Evolutionary conservation across 2,329 filamentous ascomycete species (phyloP), one percentile per base, ranked within the genome.

Genomic region (Epichloe uncinata): DNA sequence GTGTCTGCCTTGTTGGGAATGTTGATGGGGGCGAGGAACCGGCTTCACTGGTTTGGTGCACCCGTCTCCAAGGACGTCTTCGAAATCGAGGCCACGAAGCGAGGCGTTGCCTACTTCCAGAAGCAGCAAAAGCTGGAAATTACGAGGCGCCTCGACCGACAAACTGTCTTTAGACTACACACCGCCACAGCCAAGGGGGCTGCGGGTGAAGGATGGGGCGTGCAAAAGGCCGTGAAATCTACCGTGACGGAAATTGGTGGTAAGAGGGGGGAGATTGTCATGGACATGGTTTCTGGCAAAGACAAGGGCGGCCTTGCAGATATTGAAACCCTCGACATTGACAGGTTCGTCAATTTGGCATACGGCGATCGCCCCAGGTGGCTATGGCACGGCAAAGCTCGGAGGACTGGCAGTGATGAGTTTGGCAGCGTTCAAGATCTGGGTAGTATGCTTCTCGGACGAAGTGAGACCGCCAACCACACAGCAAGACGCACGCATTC

Each of bases 221-320:
- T 94, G n/a, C 87, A 89, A 47, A 84, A 87, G 60, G 90, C 91
- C 16, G 88, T 98, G 59, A 97, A 97, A 63, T 95, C 88, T 3
- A 96, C 91, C 0, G 86, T 97, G 44, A 89, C 86, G 16, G 93
- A 96, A 66, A 80, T 98, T 38, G 88, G 88, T 57, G 91, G 93
- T 13, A 95, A 96, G 64, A 84, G 91, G 48, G 90, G 90, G 90
- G 91, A 96, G 64, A 86, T 96, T 69, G 84, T 96, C 44, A 88
- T 95, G 73, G 90, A 88, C n/a, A 94, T 95, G 73, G 89, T 95
- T 5, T 85, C 83, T 38, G 82, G 85, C 26, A 82, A 84, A 45
- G 89, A 95, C 58, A 94, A 94, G 66, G 87, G 83, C 50, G 87
- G 88, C 3, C 90, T 97, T 56, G 85, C 87, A 4, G 91, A 96